phyloP scores from a whole-genome alignment of 352 stramenopile species.

The Phytopythium oedochilum region DNA sequence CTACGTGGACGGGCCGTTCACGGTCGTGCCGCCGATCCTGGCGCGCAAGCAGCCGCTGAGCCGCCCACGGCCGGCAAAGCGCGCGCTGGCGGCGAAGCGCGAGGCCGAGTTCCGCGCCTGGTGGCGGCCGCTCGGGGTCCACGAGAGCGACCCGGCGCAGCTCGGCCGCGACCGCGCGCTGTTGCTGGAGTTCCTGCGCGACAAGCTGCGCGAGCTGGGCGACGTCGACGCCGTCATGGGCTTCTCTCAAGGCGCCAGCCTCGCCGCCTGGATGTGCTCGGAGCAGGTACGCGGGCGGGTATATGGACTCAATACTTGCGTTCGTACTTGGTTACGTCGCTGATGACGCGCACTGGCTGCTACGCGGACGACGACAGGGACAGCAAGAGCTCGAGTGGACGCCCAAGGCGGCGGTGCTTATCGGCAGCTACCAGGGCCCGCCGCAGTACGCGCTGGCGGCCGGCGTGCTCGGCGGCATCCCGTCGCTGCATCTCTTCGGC shows the following conservation, averaged over 20 bases:
- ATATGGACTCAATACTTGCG: too few species aligned
- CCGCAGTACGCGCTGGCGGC: conserved; percentile 49
- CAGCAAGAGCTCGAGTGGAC: conserved; percentile 53
- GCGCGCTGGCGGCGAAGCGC: conserved; percentile 27
- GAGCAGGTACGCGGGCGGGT: conserved; percentile 26
- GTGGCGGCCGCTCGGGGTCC: conserved; percentile 56
- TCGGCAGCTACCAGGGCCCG: conserved; percentile 68
- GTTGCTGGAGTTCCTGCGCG: conserved; percentile 51
- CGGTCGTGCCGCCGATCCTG: conserved; percentile 65
- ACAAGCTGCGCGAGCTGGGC: conserved; percentile 49
- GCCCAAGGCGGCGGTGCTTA: conserved; percentile 62
- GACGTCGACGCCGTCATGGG: conserved; percentile 75
- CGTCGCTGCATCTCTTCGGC: conserved; percentile 74
- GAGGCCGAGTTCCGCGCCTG: conserved; percentile 67
- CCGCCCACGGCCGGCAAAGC: conserved; percentile 3
- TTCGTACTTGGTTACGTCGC: not conserved
- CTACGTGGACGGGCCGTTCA: conserved; percentile 72
- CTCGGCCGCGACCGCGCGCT: conserved; percentile 49
- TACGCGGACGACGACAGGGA: not conserved
- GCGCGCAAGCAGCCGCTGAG: conserved; percentile 25
- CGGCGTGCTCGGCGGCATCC: conserved; percentile 41
- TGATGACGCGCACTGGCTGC: not conserved
- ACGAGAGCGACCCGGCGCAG: conserved; percentile 38
- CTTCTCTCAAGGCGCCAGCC: conserved; percentile 77
- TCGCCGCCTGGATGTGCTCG: conserved; percentile 80